These are phyloP conservation scores for Fusarium sp. DNA, from an alignment of 2,329 filamentous ascomycete species.

Conservation along the genomic window DNA sequence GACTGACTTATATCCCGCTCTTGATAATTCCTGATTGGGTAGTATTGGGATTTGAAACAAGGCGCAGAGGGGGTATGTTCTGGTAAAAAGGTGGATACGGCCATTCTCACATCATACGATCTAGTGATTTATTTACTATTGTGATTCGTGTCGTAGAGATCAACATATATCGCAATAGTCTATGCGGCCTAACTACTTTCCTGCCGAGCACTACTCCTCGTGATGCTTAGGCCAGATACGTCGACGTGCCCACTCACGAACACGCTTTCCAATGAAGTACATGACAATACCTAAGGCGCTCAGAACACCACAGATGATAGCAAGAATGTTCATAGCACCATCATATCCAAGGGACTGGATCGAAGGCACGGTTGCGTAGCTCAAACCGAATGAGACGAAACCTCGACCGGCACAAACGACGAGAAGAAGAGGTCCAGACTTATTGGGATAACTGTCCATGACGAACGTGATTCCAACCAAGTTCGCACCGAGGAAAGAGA, in stretches of 20 bases:
- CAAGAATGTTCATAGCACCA: constrained; percentile 11
- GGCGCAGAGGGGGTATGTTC: too few species aligned
- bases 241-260: constrained; percentile 13
- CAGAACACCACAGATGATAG: constrained; percentile 3
- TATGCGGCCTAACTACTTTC: too few species aligned
- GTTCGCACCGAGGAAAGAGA: constrained; percentile 2
- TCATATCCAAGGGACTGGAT: constrained; percentile 2
- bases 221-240: constrained; percentile 10
- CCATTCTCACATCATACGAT: fast-evolving
- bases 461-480: constrained; percentile 4
- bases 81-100: not conserved
- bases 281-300: not conserved
- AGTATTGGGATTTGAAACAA: too few species aligned
- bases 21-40: too few species aligned
- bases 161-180: too few species aligned
- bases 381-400: not conserved
- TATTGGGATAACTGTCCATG: constrained; percentile 15
- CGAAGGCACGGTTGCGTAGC: constrained; percentile 1
- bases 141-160: fast-evolving
- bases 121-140: not conserved
- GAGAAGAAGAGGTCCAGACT: not conserved
- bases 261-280: constrained; percentile 1
- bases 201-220: not conserved
- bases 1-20: too few species aligned
- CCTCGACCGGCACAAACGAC: constrained; percentile 3